Percentiles rank a stretch among this genome's conserved stretches.
These are phyloP conservation scores for Zizania latifolia DNA, from an alignment of 176 grass and related monocot species.

Conservation along the genomic window DNA sequence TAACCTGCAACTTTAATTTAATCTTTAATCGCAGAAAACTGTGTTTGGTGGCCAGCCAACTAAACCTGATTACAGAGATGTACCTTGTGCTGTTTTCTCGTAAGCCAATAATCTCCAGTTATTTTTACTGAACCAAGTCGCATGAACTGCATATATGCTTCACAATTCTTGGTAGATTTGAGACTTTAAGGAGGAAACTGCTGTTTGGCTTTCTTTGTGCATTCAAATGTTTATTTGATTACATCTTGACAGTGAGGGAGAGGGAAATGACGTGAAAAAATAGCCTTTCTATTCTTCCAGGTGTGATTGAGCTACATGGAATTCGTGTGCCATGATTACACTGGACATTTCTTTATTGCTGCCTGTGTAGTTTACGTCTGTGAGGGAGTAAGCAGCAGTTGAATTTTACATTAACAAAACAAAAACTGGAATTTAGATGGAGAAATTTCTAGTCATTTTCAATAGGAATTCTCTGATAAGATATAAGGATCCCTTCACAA, in stretches of 20 bases:
- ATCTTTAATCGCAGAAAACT: conserved; percentile 66
- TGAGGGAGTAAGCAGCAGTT: neutral
- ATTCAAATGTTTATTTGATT: neutral
- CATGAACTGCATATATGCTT: neutral
- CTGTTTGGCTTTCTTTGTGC: neutral
- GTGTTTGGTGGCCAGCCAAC: conserved; percentile 78
- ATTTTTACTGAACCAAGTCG: neutral
- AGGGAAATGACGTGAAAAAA: neutral
- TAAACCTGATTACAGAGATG: conserved; percentile 79
- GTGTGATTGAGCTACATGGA: neutral
- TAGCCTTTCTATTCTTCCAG: neutral
- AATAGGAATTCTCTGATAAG: neutral
- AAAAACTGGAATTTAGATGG: neutral
- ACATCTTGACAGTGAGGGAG: neutral
- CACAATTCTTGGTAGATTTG: neutral
- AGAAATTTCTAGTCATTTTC: neutral
- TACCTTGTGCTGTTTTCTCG: conserved; percentile 96
- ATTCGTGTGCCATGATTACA: neutral
- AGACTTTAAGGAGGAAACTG: neutral
- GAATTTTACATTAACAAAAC: neutral
- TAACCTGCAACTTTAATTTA: neutral
- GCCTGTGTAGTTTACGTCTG: neutral
- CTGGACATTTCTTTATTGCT: neutral
- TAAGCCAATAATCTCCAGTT: conserved; percentile 22
- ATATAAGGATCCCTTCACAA: neutral